Evolutionary conservation across 176 grass and related monocot species (phyloP), one percentile per base, ranked within the genome.

Genomic region (Triticum dicoccoides): DNA sequence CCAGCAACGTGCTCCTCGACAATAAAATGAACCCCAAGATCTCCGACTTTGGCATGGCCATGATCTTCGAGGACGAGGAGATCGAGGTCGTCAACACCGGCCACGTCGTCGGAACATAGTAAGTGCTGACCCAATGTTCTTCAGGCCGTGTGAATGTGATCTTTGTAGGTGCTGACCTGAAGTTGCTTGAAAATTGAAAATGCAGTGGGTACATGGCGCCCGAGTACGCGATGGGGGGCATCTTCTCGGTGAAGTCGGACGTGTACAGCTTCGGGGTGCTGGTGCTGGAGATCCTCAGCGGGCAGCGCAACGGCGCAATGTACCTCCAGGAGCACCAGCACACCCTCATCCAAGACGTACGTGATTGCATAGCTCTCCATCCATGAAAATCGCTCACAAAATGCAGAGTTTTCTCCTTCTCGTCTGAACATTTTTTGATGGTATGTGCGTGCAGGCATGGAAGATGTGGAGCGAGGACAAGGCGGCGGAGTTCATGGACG

Each of bases 11-110:
- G 70, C 82, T 98, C 61, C 86, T 98, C 11, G 95, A 98, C 88
- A 89, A 95, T 79, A 89, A 87, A 72, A 98, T 98, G 95, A 98
- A 92, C 80, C 95, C 95, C 10, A 98, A 98, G 86, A 98, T 98
- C 70, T 98, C 95, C 37, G 95, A 98, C 68, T 98, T 98, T 65
- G 95, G 95, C 80, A 98, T 95, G 95, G 95, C 95, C 45, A 93
- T 93, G 81, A 98, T 95, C 61, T 98, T 90, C 49, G 74, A 95
- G 11, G 89, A 89, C 61, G 93, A 91, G 63, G 62, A 45, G 29
- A 85, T 73, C 83, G 86, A 95, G 73, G 81, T 95, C 11, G 93
- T 95, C 14, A 95, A 90, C 89, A 95, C 81, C 13, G 93, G 93
- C 0, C 89, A 54, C 67, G 93, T 98, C 0, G 95, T 98, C 0